Conservation (phyloP, 768 basidiomycete species). For the Trichaptum fuscoviolaceum region DNA sequence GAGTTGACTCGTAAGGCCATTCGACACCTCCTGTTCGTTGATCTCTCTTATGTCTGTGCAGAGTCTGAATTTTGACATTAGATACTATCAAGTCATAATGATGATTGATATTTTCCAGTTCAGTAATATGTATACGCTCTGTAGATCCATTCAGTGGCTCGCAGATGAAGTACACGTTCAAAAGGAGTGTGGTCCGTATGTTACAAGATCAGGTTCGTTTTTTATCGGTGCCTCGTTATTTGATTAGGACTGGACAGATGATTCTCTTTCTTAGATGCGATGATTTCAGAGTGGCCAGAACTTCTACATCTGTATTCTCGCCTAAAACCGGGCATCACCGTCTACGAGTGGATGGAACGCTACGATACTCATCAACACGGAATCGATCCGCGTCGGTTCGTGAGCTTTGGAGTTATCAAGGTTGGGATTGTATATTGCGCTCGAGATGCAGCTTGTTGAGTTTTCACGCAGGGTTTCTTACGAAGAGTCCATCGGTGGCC, state of each 20-base stretch:
- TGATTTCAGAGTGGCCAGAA: conserved; percentile 80
- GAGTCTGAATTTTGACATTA: conserved; percentile 23
- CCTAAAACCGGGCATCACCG: conserved; percentile 74
- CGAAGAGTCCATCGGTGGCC: conserved; percentile 94
- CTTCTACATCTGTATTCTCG: conserved; percentile 84
- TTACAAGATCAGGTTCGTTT: conserved; percentile 63
- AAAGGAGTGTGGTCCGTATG: conserved; percentile 90
- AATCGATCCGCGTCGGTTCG: conserved; percentile 90
- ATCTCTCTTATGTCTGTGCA: not conserved
- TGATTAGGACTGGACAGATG: not conserved
- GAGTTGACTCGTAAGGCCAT: conserved; percentile 80
- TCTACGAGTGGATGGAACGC: conserved; percentile 84
- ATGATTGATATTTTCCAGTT: conserved; percentile 96
- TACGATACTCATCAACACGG: conserved; percentile 66
- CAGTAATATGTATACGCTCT: conserved; percentile 94
- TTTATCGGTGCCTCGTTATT: conserved; percentile 7
- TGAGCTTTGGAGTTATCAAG: conserved; percentile 97
- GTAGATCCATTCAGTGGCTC: conserved; percentile 82
- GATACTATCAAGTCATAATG: conserved; percentile 96
- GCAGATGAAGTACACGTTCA: conserved; percentile 80
- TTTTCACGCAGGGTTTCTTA: conserved; percentile 66
- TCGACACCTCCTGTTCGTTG: conserved; percentile 80
- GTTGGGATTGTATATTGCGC: conserved; percentile 27
- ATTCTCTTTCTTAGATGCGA: conserved; percentile 18
- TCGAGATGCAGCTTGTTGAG: not conserved